Conservation (phyloP, 345 rosid species). For the Eucalyptus urophylla region DNA sequence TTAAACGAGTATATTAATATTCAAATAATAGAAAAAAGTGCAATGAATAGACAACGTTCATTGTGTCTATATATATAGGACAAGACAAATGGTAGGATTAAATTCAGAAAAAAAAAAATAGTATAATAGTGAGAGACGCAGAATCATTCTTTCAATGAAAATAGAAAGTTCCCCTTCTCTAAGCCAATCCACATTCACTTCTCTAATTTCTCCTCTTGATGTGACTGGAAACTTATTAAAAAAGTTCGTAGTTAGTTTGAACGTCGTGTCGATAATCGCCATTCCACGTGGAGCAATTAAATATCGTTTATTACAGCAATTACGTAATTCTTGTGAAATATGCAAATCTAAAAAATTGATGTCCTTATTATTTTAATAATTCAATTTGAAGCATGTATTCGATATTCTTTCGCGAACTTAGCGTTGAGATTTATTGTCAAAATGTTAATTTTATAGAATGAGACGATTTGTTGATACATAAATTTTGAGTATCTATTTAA, state of each 20-base stretch:
- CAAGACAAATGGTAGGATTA: background rate
- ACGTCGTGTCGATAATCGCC: background rate
- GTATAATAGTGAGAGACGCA: background rate
- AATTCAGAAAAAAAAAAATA: too few species aligned
- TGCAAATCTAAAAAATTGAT: background rate
- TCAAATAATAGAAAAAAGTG: background rate
- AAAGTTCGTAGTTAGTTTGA: rapidly evolving
- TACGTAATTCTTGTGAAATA: background rate
- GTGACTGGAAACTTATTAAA: too few species aligned
- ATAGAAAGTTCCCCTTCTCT: background rate
- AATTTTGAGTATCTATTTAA: too few species aligned
- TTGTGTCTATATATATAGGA: background rate
- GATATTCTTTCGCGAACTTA: background rate
- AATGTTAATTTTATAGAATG: background rate
- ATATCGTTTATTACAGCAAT: background rate
- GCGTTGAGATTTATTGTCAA: background rate
- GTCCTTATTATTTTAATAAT: background rate
- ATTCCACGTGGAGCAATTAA: background rate
- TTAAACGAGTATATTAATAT: background rate
- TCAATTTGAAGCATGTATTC: background rate
- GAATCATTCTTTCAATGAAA: background rate
- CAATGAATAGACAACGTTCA: background rate
- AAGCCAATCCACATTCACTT: background rate
- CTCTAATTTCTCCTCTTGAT: background rate
- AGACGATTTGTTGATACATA: background rate